phyloP scores from a whole-genome alignment of 2,329 filamentous ascomycete genomes.

The Phoma sp. region DNA sequence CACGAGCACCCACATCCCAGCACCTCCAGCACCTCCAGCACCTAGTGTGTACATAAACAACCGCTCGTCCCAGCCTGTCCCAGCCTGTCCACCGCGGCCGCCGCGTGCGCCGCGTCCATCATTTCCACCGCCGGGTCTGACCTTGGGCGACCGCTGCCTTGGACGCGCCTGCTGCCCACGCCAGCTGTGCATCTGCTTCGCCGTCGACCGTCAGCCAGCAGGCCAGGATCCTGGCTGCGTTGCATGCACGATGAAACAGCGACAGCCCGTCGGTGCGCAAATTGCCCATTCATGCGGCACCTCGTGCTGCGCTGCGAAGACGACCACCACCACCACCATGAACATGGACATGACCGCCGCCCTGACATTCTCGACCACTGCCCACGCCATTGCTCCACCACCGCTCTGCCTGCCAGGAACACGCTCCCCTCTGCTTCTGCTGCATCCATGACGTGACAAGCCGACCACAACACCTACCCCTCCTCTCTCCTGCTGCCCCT shows the following conservation, averaged over 20 bases:
- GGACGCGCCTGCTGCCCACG: constrained; percentile 4
- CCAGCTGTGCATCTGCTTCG: constrained; percentile 3
- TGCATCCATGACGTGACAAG: constrained; percentile 16
- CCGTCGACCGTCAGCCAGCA: constrained; percentile 6
- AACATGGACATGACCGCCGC: neutral
- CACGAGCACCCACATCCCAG: neutral
- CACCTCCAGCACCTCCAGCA: too few relatives aligned
- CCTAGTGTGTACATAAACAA: constrained; percentile 1
- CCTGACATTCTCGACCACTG: neutral
- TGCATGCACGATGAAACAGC: constrained; percentile 14
- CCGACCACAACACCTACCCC: neutral
- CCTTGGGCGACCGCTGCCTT: constrained; percentile 1
- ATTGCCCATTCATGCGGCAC: constrained; percentile 14
- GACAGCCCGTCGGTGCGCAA: constrained; percentile 18
- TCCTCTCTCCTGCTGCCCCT: constrained; percentile 4
- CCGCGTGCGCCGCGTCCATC: constrained; percentile 4
- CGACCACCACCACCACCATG: neutral
- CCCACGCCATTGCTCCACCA: neutral
- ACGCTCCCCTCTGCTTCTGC: constrained; percentile 2
- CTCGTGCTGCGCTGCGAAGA: constrained; percentile 5
- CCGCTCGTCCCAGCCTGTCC: constrained; percentile 1
- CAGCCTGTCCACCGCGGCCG: neutral
- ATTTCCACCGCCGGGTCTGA: constrained; percentile 15
- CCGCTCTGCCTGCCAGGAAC: constrained; percentile 1
- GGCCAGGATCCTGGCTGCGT: constrained; percentile 4